phyloP scores from a whole-genome alignment of 1,284 basidiomycete genomes.

The Cutaneotrichosporon spelunceum region DNA sequence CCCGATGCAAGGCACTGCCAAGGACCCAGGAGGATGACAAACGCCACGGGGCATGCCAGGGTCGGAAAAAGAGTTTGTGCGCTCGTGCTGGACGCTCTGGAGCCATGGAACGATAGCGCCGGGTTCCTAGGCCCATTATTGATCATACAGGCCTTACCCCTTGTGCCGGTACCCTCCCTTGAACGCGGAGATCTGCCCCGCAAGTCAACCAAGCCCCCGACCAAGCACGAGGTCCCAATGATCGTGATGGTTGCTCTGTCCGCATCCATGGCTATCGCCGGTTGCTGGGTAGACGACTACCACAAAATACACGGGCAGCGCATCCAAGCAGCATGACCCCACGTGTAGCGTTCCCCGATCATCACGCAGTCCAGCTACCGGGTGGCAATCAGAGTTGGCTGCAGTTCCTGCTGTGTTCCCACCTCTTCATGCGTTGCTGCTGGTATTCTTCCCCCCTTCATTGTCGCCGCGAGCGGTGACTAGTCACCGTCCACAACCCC shows the following conservation, averaged over 20 bases:
- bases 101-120: background rate
- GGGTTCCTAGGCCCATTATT: slow-evolving; percentile 6
- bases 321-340: background rate
- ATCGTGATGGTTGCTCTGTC: slow-evolving; percentile 1
- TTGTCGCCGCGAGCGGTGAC: background rate
- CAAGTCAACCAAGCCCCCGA: background rate
- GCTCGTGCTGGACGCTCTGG: background rate
- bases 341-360: slow-evolving; percentile 7
- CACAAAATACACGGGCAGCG: background rate
- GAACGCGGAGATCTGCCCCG: background rate
- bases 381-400: background rate
- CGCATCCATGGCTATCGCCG: slow-evolving; percentile 4
- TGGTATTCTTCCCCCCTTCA: background rate
- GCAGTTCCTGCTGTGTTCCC: background rate
- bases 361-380: slow-evolving; percentile 1
- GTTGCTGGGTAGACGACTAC: slow-evolving; percentile 8
- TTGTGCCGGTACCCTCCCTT: background rate
- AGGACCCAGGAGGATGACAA: background rate
- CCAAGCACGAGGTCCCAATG: background rate
- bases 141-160: background rate
- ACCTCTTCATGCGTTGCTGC: background rate
- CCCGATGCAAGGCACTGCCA: background rate
- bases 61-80: background rate
- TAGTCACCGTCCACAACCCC: background rate
- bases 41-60: background rate